Conservation (phyloP, 768 basidiomycete genomes). For the Amanita thiersii region DNA sequence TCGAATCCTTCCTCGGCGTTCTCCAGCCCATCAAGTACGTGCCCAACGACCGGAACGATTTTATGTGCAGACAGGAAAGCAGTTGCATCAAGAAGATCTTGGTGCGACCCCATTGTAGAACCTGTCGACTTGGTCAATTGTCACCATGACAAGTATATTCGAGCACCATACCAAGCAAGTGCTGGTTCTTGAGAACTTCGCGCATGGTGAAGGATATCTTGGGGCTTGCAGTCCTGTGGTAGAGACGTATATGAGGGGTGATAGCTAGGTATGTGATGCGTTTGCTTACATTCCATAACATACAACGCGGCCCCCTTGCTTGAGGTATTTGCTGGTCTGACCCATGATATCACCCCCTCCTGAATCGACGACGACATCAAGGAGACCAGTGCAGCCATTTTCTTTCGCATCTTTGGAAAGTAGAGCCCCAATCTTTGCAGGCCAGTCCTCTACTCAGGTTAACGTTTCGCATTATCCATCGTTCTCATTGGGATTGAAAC, state of each 20-base stretch:
- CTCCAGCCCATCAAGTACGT: constrained; percentile 59
- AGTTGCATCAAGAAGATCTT: constrained; percentile 68
- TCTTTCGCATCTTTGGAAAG: constrained; percentile 27
- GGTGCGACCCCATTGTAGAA: constrained; percentile 77
- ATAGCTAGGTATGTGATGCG: constrained; percentile 1
- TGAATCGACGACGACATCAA: constrained; percentile 64
- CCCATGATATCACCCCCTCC: constrained; percentile 59
- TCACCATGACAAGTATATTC: not conserved
- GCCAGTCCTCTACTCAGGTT: constrained; percentile 43
- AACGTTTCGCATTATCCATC: not conserved
- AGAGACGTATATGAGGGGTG: not conserved
- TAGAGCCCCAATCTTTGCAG: constrained; percentile 33
- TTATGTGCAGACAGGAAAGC: constrained; percentile 56
- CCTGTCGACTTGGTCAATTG: constrained; percentile 30
- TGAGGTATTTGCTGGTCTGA: constrained; percentile 40
- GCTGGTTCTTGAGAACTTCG: constrained; percentile 67
- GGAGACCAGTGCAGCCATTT: constrained; percentile 17
- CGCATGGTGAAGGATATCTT: constrained; percentile 67
- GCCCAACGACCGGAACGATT: constrained; percentile 64
- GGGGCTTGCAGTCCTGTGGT: constrained; percentile 50
- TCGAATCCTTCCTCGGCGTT: constrained; percentile 64
- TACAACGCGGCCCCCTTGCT: constrained; percentile 48
- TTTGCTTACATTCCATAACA: constrained; percentile 57
- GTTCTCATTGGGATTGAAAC: constrained; percentile 13
- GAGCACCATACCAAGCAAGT: constrained; percentile 53